Conservation (phyloP, 1,139 yeast genomes). For the Chernovozyma aurita region DNA sequence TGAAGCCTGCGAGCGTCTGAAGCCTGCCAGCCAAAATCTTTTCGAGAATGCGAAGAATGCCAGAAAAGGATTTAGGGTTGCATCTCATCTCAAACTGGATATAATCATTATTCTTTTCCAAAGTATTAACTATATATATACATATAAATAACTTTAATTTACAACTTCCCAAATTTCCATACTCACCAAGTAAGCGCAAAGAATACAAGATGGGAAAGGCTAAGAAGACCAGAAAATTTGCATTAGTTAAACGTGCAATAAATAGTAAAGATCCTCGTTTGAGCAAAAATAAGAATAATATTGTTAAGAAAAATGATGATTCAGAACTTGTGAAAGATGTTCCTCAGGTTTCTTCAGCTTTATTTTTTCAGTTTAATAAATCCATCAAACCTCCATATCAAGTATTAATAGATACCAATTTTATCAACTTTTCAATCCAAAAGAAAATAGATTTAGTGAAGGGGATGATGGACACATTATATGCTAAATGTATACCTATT, state of each 20-base stretch:
- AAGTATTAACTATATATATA: no score
- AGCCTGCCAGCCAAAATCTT: no score
- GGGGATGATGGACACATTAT: slow-evolving; percentile 93
- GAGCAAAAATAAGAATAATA: slow-evolving; percentile 21
- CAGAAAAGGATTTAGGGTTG: no score
- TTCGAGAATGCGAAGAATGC: no score
- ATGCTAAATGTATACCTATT: slow-evolving; percentile 93
- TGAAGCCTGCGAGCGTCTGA: no score
- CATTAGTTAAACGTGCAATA: slow-evolving; percentile 79
- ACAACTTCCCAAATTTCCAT: no score
- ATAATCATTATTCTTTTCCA: no score
- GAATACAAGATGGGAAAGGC: slow-evolving; percentile 95
- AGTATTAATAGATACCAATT: slow-evolving; percentile 91
- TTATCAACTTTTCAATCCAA: slow-evolving; percentile 91
- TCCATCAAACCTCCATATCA: slow-evolving; percentile 97
- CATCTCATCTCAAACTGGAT: no score
- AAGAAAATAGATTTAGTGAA: slow-evolving; percentile 88
- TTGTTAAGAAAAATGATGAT: slow-evolving; percentile 45
- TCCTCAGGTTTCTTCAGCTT: slow-evolving; percentile 94
- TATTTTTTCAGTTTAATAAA: slow-evolving; percentile 90
- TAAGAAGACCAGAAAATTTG: slow-evolving; percentile 91
- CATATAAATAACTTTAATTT: no score
- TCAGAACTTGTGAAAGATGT: slow-evolving; percentile 79
- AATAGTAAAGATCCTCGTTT: slow-evolving; percentile 69
- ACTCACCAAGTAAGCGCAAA: no score